These are phyloP conservation scores for Phaeomoniella chlamydospora DNA, from an alignment of 2,329 filamentous ascomycete genomes.

Conservation along the genomic window DNA sequence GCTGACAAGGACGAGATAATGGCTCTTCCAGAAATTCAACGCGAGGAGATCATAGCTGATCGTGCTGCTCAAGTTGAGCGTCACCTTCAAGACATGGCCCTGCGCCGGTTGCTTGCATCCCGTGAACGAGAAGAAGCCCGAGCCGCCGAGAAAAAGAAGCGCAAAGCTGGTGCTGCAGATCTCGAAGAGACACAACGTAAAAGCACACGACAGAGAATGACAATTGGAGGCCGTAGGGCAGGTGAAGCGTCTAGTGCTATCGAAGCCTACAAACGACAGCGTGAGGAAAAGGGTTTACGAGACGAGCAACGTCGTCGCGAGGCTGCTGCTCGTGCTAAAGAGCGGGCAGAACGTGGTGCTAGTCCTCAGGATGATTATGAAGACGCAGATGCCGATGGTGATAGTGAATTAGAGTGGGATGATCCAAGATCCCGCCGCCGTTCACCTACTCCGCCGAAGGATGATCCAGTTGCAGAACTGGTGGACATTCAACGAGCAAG, in stretches of 20 bases:
- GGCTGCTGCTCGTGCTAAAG: constrained; percentile 30
- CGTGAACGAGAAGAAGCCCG: constrained; percentile 47
- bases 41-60: constrained; percentile 79
- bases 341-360: constrained; percentile 39
- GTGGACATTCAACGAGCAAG: constrained; percentile 74
- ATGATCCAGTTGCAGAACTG: constrained; percentile 56
- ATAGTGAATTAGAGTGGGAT: constrained; percentile 70
- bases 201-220: constrained; percentile 56
- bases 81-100: constrained; percentile 65
- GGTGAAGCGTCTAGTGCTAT: constrained; percentile 59
- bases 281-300: constrained; percentile 41
- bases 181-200: constrained; percentile 65
- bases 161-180: constrained; percentile 66
- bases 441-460: constrained; percentile 39
- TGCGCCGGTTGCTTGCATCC: constrained; percentile 62
- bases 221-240: constrained; percentile 48
- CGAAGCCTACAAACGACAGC: constrained; percentile 50
- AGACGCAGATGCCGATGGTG: constrained; percentile 47
- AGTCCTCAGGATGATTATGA: constrained; percentile 47
- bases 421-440: constrained; percentile 35
- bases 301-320: constrained; percentile 31
- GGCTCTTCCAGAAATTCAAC: constrained; percentile 75
- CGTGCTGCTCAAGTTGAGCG: constrained; percentile 71
- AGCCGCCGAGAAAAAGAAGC: constrained; percentile 40
- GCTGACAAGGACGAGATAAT: constrained; percentile 68